These are phyloP conservation scores for Boletales sp. DNA, from an alignment of 768 basidiomycete genomes.

Conservation along the genomic window DNA sequence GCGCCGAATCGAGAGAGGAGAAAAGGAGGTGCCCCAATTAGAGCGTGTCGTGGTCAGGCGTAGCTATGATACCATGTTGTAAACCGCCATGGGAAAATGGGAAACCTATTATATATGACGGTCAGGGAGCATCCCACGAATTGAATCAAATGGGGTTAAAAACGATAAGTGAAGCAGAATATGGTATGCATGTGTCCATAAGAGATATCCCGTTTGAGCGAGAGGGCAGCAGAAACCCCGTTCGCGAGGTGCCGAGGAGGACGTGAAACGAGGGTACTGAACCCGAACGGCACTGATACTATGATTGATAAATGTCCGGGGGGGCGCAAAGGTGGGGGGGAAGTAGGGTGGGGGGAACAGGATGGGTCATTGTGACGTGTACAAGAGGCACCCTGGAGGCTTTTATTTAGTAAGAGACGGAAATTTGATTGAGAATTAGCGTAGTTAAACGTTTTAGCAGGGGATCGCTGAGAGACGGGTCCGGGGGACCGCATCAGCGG, in stretches of 20 bases:
- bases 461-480: conserved; percentile 17
- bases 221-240: conserved; percentile 5
- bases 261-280: conserved; percentile 18
- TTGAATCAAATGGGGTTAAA: conserved; percentile 16
- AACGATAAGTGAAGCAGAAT: conserved; percentile 8
- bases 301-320: not conserved
- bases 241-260: conserved; percentile 24
- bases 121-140: conserved; percentile 11
- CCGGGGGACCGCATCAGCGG: not conserved
- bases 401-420: conserved; percentile 18
- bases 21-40: not conserved
- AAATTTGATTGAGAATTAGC: conserved; percentile 29
- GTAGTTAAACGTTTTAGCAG: conserved; percentile 30
- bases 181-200: conserved; percentile 12
- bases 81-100: conserved; percentile 22
- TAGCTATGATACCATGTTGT: conserved; percentile 22
- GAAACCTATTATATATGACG: conserved; percentile 8
- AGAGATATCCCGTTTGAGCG: conserved; percentile 1
- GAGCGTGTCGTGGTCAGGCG: conserved; percentile 6
- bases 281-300: conserved; percentile 1
- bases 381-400: not conserved
- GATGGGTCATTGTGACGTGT: conserved; percentile 20
- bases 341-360: conserved; percentile 1
- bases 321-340: conserved; percentile 3
- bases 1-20: not conserved